Evolutionary conservation across 2,329 filamentous ascomycete genomes (phyloP), one percentile per base, ranked within the genome.

Genomic region (Aspergillus luchuensis): DNA sequence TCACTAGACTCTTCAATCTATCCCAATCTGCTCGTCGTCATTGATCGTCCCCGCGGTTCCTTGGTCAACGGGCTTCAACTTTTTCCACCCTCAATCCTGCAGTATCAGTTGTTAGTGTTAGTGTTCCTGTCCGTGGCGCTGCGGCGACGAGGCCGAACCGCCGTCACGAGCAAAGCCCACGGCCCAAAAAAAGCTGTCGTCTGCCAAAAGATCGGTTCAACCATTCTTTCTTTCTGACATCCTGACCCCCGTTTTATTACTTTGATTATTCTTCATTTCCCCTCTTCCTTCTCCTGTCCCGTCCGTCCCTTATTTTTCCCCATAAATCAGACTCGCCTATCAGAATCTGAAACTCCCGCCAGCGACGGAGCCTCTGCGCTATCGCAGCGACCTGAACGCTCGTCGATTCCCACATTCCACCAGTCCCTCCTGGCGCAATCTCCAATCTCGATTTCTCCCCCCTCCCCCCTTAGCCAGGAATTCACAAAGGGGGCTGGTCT

Each of bases 371-470:
- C 53, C 39, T 51, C 41, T 51, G 21, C 51, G 28, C 61, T 62
- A 63, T 58, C 49, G 36, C 52, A 48, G 47, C 51, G 33, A 56
- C 51, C 56, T 48, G 33, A 25, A 55, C 55, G 55, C 57, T 57
- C 52, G 56, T 52, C 33, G 30, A 33, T 52, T 33, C 33, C 33
- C 56, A 60, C 69, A 69, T 69, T 68, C 68, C 64, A 62, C 51
- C 56, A 15, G 53, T 56, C 56, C 33, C 67, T 70, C 66, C 70
- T 71, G 65, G 64, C 67, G 68, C 68, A 73, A 72, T 73, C 67
- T 71, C 69, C 63, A 63, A 19, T 59, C 58, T 62, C 17, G 23
- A 33, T 36, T 30, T 11, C 6, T 7, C 23, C 5, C 23, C 28
- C 28, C 23, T 3, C 28, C 43, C 58, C 58, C 56, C 11, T 36